Evolutionary conservation across 345 rosid species (phyloP).

Genomic region (Pelargonium nanum): DNA sequence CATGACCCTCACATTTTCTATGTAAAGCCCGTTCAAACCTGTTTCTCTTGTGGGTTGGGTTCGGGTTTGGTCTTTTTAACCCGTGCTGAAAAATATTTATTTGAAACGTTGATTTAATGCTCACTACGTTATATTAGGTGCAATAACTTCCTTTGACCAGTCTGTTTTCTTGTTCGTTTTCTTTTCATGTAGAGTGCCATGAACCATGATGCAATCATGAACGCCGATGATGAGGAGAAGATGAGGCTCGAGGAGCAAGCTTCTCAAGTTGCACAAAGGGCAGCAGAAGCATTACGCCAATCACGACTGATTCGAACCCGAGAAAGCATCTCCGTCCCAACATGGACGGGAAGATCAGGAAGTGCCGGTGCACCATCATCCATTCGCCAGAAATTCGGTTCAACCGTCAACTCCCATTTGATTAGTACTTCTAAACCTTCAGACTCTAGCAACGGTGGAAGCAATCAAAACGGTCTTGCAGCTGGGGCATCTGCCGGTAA

Average conservation of each 20-base stretch:
- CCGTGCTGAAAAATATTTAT: no score
- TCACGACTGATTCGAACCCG: constrained; percentile 76
- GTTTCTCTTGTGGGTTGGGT: constrained; percentile 3
- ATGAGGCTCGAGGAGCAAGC: constrained; percentile 84
- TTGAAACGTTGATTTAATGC: no score
- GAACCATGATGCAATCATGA: constrained; percentile 77
- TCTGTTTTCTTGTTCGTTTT: not conserved
- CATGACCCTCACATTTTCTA: no score
- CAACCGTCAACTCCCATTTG: constrained; percentile 47
- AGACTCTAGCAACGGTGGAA: constrained; percentile 23
- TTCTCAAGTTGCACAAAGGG: constrained; percentile 77
- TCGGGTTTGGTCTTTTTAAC: not conserved
- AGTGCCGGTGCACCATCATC: constrained; percentile 84
- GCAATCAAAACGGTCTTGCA: constrained; percentile 31
- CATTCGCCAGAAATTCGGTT: constrained; percentile 61
- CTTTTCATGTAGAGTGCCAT: constrained; percentile 71
- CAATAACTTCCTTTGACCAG: not conserved
- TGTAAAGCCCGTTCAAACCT: no score
- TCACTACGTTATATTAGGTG: no score
- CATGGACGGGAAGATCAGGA: constrained; percentile 96
- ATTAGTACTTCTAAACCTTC: constrained; percentile 18
- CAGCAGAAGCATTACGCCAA: constrained; percentile 86
- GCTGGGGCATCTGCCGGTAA: constrained; percentile 77
- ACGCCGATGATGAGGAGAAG: constrained; percentile 69
- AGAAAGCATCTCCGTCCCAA: constrained; percentile 74